Percentiles rank a stretch among this genome's conserved stretches.
Evolutionary conservation across 345 rosid genomes (phyloP).

Genomic region (Aquilaria sinensis): DNA sequence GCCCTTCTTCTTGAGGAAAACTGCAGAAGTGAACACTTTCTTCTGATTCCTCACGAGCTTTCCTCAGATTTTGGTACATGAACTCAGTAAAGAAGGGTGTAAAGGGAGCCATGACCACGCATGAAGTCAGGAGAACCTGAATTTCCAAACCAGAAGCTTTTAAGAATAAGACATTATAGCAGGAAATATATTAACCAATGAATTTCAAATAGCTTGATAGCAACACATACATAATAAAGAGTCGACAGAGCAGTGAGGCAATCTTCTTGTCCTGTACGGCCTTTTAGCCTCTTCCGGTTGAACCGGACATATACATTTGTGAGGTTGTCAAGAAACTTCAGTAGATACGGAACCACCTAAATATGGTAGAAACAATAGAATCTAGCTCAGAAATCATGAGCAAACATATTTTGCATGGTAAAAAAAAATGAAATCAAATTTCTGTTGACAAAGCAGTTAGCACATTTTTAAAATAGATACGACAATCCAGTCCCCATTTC

Average conservation of each 20-base stretch:
- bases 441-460: too few relatives aligned
- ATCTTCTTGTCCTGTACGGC: slow-evolving; percentile 89
- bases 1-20: slow-evolving; percentile 76
- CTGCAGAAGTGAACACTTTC: slow-evolving; percentile 89
- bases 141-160: slow-evolving; percentile 14
- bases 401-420: too few relatives aligned
- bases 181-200: not conserved
- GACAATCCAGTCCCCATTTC: too few relatives aligned
- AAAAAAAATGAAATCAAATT: too few relatives aligned
- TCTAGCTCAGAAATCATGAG: too few relatives aligned
- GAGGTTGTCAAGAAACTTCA: slow-evolving; percentile 92
- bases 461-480: too few relatives aligned
- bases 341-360: slow-evolving; percentile 93
- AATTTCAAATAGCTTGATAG: slow-evolving; percentile 1
- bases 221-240: slow-evolving; percentile 68
- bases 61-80: slow-evolving; percentile 90
- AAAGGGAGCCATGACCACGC: slow-evolving; percentile 97
- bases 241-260: slow-evolving; percentile 87
- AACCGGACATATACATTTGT: slow-evolving; percentile 95
- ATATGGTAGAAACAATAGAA: not conserved
- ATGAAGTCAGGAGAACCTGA: slow-evolving; percentile 91
- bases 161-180: not conserved
- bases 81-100: slow-evolving; percentile 98
- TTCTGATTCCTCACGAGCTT: slow-evolving; percentile 60
- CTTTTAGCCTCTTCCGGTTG: slow-evolving; percentile 97